Evolutionary conservation across 805 yeast species (phyloP), one percentile per base, ranked within the genome.

Genomic region (Saccharomycopsis fibuligera): DNA sequence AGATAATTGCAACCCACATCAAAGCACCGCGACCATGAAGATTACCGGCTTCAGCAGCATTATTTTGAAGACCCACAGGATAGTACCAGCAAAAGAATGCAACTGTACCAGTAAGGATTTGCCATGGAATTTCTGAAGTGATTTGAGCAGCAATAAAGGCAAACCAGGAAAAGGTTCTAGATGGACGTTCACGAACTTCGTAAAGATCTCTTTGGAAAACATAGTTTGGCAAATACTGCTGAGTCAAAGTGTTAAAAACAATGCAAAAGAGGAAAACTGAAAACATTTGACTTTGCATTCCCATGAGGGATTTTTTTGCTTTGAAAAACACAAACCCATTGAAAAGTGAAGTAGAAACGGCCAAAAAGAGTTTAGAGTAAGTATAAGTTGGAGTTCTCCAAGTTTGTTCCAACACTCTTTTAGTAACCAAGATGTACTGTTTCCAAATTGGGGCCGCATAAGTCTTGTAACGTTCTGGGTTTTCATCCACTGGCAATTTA

Each of bases 161-260:
- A 58, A 69, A 57, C 89, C 89, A 83, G 44, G 78, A 70, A 64
- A 79, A 83, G 2, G 87, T 79, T 60, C 75, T 81, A 1, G 88
- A 79, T 27, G 86, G 85, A 48, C 85, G 73, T 63, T 83, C 90
- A 63, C 90, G 75, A 40, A 75, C 84, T 63, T 83, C 89, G 57
- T 79, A 83, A 33, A 83, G 62, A 53, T 76, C 77, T 66, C 89
- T 72, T 58, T 79, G 82, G 41, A 65, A 62, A 39, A 75, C 75
- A 57, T 72, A 84, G 58, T 75, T 68, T 22, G 86, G 86, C 53
- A 79, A 72, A 67, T 77, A 70, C 62, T 83, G 89, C 58, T 81
- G 76, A 41, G 76, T 65, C 68, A 81, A 65, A 25, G 81, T 74
- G 54, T 72, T 65, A 58, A 80, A 63, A 52, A 71, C 64, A 59